A percentile compares a stretch with the other conserved stretches of the same genome.
These are phyloP conservation scores for Lavandula angustifolia DNA, from an alignment of 257 asterid species.

Conservation along the genomic window DNA sequence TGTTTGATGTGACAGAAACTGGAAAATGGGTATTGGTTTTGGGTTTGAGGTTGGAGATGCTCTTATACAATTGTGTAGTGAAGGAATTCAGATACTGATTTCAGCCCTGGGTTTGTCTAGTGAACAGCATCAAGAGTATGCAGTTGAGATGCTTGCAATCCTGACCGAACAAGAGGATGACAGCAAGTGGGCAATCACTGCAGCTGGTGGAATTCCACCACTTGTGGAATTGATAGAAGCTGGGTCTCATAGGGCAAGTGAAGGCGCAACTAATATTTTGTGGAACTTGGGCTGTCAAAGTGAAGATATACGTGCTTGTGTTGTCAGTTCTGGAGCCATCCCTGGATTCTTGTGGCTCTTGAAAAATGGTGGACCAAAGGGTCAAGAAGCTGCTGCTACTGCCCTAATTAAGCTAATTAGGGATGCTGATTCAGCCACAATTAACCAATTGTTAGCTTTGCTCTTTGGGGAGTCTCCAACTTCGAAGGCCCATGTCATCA, in stretches of 20 bases:
- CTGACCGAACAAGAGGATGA: constrained; percentile 79
- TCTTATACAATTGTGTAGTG: constrained; percentile 56
- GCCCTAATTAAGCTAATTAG: constrained; percentile 57
- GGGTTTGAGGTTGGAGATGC: too few relatives aligned
- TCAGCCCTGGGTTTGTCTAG: constrained; percentile 75
- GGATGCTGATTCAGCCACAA: constrained; percentile 54
- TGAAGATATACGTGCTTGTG: constrained; percentile 77
- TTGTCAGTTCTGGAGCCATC: constrained; percentile 78
- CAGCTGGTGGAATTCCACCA: constrained; percentile 95
- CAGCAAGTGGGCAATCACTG: constrained; percentile 97
- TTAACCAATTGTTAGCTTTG: constrained; percentile 64
- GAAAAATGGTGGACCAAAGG: constrained; percentile 67
- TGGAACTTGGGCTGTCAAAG: constrained; percentile 73
- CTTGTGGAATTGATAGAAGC: constrained; percentile 72
- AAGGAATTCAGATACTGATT: constrained; percentile 80
- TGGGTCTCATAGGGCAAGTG: constrained; percentile 74
- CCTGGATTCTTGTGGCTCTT: constrained; percentile 76
- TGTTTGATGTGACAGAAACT: too few relatives aligned
- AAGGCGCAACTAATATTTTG: constrained; percentile 62
- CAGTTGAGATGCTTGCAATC: constrained; percentile 74
- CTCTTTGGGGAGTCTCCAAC: constrained; percentile 66
- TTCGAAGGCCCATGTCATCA: constrained; percentile 61
- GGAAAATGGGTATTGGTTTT: too few relatives aligned
- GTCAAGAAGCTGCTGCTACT: constrained; percentile 71
- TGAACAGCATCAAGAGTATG: constrained; percentile 81